Conservation (phyloP, 2,329 filamentous ascomycete genomes). For the Huntiella bhutanensis region DNA sequence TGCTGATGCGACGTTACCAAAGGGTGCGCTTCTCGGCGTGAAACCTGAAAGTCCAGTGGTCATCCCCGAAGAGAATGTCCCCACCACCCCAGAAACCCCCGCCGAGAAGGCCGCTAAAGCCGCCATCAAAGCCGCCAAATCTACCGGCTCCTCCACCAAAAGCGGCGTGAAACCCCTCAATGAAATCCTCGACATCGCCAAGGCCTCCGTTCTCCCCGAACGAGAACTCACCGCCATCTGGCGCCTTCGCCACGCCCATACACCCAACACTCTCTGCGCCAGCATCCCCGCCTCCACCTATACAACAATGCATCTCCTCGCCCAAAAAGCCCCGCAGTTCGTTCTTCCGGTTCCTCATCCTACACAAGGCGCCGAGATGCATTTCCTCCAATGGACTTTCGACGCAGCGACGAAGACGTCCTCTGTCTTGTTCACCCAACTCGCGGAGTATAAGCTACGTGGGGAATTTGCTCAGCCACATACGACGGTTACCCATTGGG, state of each 20-base stretch:
- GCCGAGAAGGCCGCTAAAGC: conserved; percentile 16
- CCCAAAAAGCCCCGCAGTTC: conserved; percentile 66
- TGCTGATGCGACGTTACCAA: conserved; percentile 33
- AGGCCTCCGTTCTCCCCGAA: conserved; percentile 50
- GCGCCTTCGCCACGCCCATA: conserved; percentile 66
- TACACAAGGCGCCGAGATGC: conserved; percentile 62
- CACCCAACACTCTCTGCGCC: conserved; percentile 64
- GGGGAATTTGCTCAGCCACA: conserved; percentile 83
- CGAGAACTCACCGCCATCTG: conserved; percentile 78
- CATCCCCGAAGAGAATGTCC: conserved; percentile 15
- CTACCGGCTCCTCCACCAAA: conserved; percentile 8
- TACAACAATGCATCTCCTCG: conserved; percentile 48
- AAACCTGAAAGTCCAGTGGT: neutral
- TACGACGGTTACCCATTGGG: conserved; percentile 82
- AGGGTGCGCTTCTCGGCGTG: conserved; percentile 6
- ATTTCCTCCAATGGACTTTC: conserved; percentile 94
- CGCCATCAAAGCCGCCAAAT: conserved; percentile 5
- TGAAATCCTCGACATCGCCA: conserved; percentile 55
- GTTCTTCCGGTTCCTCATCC: conserved; percentile 66
- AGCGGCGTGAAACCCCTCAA: conserved; percentile 26
- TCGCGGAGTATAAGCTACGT: conserved; percentile 80
- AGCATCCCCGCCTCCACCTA: conserved; percentile 60
- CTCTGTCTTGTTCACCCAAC: conserved; percentile 78
- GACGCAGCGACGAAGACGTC: conserved; percentile 44
- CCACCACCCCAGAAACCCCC: conserved; percentile 8